These are phyloP conservation scores for Cornus florida DNA, from an alignment of 148 eudicot species.

Conservation along the genomic window DNA sequence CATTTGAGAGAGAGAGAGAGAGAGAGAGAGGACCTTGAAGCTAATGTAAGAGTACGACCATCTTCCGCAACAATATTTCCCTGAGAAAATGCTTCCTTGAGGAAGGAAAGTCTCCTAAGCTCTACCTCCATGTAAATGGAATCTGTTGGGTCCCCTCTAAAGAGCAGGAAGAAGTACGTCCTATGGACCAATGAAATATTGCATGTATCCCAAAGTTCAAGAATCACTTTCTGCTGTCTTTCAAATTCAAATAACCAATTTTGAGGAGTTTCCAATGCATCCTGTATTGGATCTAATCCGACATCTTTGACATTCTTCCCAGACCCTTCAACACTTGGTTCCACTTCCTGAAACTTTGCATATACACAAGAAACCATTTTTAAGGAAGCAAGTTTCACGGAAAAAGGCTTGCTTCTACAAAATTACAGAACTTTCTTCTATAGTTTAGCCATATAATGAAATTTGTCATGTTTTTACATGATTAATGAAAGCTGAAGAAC, in stretches of 20 bases:
- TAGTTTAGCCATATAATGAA: background rate
- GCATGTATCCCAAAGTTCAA: constrained; percentile 77
- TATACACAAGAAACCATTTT: constrained; percentile 5
- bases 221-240: constrained; percentile 46
- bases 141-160: constrained; percentile 73
- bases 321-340: constrained; percentile 24
- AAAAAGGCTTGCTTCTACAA: background rate
- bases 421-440: background rate
- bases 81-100: constrained; percentile 61
- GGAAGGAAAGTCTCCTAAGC: constrained; percentile 80
- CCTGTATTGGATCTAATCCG: constrained; percentile 46
- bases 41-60: constrained; percentile 46
- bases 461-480: background rate
- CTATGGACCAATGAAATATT: constrained; percentile 72
- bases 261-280: constrained; percentile 25
- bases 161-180: constrained; percentile 77
- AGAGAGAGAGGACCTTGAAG: constrained; percentile 52
- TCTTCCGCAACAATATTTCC: constrained; percentile 42
- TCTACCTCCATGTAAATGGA: constrained; percentile 96
- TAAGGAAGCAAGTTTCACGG: background rate
- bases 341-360: constrained; percentile 32
- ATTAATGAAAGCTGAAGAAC: background rate
- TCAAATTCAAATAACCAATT: constrained; percentile 56
- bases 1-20: background rate
- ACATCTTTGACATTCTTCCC: constrained; percentile 43